Conservation (phyloP, 345 rosid genomes). For the Arabis hirsuta region DNA sequence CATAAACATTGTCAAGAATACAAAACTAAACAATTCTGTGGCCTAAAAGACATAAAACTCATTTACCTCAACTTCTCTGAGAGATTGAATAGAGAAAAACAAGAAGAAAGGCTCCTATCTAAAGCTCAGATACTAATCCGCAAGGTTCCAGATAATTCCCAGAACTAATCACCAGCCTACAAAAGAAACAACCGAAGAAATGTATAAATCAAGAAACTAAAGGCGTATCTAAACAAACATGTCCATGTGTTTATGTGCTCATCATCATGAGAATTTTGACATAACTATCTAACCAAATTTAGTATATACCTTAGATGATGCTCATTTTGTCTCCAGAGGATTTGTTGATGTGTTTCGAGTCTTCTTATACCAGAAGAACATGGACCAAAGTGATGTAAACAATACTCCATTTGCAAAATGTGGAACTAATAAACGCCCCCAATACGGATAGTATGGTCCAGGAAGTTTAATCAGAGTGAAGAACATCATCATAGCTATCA, state of each 20-base stretch:
- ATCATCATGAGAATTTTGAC: background rate
- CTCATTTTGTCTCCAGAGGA: constrained; percentile 31
- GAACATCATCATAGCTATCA: constrained; percentile 61
- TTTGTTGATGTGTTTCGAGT: constrained; percentile 41
- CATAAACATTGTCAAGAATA: background rate
- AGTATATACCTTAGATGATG: constrained; percentile 19
- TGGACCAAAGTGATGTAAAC: constrained; percentile 65
- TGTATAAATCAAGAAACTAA: background rate
- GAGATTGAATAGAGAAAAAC: constrained; percentile 9
- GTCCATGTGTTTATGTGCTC: background rate
- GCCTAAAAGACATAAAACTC: constrained; percentile 12
- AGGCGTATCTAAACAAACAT: constrained; percentile 6
- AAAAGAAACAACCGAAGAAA: constrained; percentile 7
- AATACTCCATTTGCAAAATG: constrained; percentile 85
- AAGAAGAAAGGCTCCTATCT: constrained; percentile 17
- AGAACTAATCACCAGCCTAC: constrained; percentile 31
- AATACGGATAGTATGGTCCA: constrained; percentile 86
- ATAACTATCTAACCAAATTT: background rate
- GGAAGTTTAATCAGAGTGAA: constrained; percentile 71
- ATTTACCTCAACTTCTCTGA: constrained; percentile 26
- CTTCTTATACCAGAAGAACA: constrained; percentile 62
- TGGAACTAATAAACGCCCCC: constrained; percentile 85
- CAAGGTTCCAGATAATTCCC: constrained; percentile 11
- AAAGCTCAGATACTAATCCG: constrained; percentile 1
- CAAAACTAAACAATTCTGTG: constrained; percentile 17